Conservation (phyloP, 257 asterid genomes). For the Nicotiana tomentosiformis region DNA sequence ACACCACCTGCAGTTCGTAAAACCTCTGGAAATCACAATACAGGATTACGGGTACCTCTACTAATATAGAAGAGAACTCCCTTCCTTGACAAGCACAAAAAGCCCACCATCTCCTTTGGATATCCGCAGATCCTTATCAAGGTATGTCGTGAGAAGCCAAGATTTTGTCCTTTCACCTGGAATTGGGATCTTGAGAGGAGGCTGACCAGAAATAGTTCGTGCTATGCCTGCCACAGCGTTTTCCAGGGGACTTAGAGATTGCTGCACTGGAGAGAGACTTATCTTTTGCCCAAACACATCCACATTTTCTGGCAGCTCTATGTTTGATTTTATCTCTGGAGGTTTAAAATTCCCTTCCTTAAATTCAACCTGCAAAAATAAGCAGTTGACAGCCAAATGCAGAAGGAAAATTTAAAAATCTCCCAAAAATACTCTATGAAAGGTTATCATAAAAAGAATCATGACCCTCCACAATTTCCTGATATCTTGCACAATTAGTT, state of each 20-base stretch:
- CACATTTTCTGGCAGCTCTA: slow-evolving; percentile 69
- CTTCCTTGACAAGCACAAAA: slow-evolving; percentile 91
- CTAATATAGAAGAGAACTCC: slow-evolving; percentile 61
- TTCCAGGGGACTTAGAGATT: slow-evolving; percentile 60
- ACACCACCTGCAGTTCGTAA: not conserved
- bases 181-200: slow-evolving; percentile 74
- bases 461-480: not conserved
- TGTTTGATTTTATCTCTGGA: slow-evolving; percentile 79
- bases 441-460: not conserved
- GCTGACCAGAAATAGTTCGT: slow-evolving; percentile 74
- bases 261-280: slow-evolving; percentile 57
- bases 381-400: not conserved
- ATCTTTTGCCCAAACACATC: slow-evolving; percentile 74
- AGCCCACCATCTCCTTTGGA: slow-evolving; percentile 97
- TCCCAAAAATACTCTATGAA: not conserved
- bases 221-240: slow-evolving; percentile 58
- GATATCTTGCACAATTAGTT: not conserved
- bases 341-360: slow-evolving; percentile 83
- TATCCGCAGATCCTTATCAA: slow-evolving; percentile 80
- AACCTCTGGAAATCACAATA: not conserved
- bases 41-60: not conserved
- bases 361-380: slow-evolving; percentile 58
- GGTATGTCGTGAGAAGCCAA: slow-evolving; percentile 80
- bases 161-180: slow-evolving; percentile 73
- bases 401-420: not conserved